A percentile compares a stretch with the other conserved stretches of the same genome.
Conservation (phyloP, 768 basidiomycete genomes). For the Mycena rosella region DNA sequence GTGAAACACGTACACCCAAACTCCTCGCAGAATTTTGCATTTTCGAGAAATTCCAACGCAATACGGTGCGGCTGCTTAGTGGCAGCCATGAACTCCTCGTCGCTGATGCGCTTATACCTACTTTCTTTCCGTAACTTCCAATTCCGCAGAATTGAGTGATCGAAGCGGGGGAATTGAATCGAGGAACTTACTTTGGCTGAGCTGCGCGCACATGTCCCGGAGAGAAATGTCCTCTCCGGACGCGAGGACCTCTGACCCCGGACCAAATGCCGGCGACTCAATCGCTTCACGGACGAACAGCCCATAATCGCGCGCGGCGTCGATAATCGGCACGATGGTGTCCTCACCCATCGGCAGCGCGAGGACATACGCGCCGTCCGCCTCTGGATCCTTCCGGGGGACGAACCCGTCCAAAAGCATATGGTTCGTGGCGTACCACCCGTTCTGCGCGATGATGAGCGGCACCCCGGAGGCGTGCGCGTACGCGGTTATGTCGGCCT, state of each 20-base stretch:
- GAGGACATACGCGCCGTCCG: slow-evolving; percentile 1
- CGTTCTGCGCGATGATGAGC: neutral
- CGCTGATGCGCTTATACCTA: slow-evolving; percentile 10
- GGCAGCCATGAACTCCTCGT: slow-evolving; percentile 17
- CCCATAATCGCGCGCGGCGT: slow-evolving; percentile 19
- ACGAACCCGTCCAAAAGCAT: neutral
- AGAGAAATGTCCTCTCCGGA: slow-evolving; percentile 9
- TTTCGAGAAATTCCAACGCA: slow-evolving; percentile 15
- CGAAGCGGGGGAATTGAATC: too few relatives aligned
- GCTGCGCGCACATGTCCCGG: slow-evolving; percentile 5
- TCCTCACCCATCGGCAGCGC: neutral
- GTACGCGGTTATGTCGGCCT: slow-evolving; percentile 10
- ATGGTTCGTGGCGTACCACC: slow-evolving; percentile 14
- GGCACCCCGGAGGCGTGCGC: slow-evolving; percentile 17
- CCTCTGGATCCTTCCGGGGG: neutral
- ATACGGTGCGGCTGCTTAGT: neutral
- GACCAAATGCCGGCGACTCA: slow-evolving; percentile 3
- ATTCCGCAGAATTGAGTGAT: neutral
- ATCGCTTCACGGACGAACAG: slow-evolving; percentile 20
- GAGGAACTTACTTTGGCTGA: slow-evolving; percentile 13
- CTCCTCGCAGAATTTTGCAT: slow-evolving; percentile 15
- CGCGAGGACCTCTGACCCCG: neutral
- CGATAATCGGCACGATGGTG: slow-evolving; percentile 10
- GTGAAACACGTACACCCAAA: slow-evolving; percentile 24
- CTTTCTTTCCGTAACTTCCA: slow-evolving; percentile 26